phyloP scores from a whole-genome alignment of 768 basidiomycete genomes.

The Agaricus sinodeliciosus region DNA sequence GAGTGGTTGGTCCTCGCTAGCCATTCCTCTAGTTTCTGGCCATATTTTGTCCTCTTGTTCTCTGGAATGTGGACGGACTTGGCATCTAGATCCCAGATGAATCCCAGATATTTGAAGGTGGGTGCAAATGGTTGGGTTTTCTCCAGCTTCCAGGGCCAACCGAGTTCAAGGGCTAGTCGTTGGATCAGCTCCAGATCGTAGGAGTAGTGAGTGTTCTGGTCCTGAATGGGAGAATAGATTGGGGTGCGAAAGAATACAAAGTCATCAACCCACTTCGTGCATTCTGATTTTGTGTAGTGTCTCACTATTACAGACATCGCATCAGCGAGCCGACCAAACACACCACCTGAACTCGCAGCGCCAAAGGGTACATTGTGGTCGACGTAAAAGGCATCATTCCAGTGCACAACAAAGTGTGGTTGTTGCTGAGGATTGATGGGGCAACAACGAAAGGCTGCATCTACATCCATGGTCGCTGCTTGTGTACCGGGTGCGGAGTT shows the following conservation, averaged over 20 bases:
- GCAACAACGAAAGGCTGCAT: constrained; percentile 26
- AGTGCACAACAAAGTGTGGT: constrained; percentile 17
- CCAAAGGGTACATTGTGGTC: constrained; percentile 26
- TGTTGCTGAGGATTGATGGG: constrained; percentile 25
- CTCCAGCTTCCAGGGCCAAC: constrained; percentile 28
- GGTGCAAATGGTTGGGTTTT: constrained; percentile 22
- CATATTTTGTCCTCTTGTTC: constrained; percentile 23
- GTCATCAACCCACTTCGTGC: constrained; percentile 27
- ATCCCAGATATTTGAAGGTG: constrained; percentile 29
- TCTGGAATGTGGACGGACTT: constrained; percentile 25
- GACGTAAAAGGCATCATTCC: constrained; percentile 19
- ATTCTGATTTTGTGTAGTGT: background rate
- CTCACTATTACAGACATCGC: constrained; percentile 20
- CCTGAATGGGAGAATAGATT: background rate
- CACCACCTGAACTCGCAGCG: constrained; percentile 18
- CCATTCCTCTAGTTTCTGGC: constrained; percentile 18
- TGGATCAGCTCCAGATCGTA: constrained; percentile 7
- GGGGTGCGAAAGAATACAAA: constrained; percentile 17
- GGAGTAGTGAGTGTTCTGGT: background rate
- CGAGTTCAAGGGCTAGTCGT: constrained; percentile 17
- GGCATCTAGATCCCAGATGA: constrained; percentile 24
- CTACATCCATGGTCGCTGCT: constrained; percentile 31
- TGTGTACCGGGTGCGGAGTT: constrained; percentile 24
- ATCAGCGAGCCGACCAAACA: constrained; percentile 26
- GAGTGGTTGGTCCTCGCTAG: constrained; percentile 4